Base-by-base conservation (phyloP, 2,329 filamentous ascomycete species). In the Xylariales sp. region DNA sequence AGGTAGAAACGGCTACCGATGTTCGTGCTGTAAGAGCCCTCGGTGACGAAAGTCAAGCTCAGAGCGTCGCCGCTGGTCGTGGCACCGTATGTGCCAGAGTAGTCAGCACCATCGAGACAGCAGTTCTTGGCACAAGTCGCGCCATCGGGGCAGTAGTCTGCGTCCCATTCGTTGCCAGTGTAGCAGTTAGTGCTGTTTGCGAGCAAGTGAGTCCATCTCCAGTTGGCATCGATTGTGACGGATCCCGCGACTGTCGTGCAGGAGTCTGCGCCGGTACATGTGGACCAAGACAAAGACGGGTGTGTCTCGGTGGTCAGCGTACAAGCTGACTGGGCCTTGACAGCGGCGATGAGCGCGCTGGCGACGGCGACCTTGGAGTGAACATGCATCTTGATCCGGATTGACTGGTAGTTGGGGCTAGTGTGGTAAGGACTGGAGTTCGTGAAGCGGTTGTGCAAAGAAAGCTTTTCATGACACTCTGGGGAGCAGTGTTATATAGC, bases 1-100 rank as follows among this genome's bases (percentile, higher is more conserved):
- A 82, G 65, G 58, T 80, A 82, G 40, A 79, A 54, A 45, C 78
- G 70, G 27, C 73, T 59, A 11, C 62, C 62, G 34, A 66, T 50
- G 46, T 66, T 66, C 38, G 49, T 59, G 42, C 48, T 57, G 58
- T 61, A 64, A 20, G 52, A 50, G 53, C 64, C 62, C 51, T 70
- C 64, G 46, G 71, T 74, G 48, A 75, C 68, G 51, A 76, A 75
- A 54, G 69, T 71, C 38, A 76, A 56, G 46, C 57, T 69, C 45
- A 76, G 55, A 31, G 68, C 60, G 52, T 64, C 64, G 50, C 65
- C 66, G 40, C 58, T 63, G 27, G 71, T 60, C 11, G 62, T 67
- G 50, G 70, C 68, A 53, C 73, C 68, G 46, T 71, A 70, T 6
- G 68, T 71, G 15, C 51, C 58, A 8, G 52, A 44, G 51, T 71